Conservation (phyloP, 2,329 filamentous ascomycete genomes). For the Pseudogymnoascus sp. region DNA sequence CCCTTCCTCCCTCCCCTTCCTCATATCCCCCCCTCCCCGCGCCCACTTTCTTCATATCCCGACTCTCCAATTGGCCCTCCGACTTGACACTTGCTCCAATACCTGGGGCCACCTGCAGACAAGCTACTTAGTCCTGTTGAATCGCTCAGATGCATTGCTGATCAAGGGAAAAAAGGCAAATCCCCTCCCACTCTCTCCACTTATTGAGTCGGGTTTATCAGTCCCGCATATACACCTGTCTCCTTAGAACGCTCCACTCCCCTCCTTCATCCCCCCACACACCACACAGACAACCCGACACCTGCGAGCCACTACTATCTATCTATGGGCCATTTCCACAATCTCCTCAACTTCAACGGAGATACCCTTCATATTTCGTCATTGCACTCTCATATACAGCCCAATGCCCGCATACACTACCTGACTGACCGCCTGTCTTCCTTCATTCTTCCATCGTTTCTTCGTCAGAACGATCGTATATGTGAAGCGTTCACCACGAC, state of each 20-base stretch:
- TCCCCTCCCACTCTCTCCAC: not conserved
- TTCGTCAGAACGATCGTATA: not conserved
- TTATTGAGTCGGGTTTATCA: not conserved
- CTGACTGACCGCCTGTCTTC: conserved; percentile 5
- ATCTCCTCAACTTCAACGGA: conserved; percentile 1
- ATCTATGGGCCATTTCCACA: conserved; percentile 7
- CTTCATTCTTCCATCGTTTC: not conserved
- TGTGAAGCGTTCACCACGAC: not conserved
- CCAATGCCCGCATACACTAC: not conserved
- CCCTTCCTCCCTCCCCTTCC: not conserved
- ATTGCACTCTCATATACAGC: conserved; percentile 4
- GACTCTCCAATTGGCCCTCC: not conserved
- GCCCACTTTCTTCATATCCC: conserved; percentile 4
- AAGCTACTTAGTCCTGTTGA: conserved; percentile 5
- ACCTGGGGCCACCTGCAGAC: not conserved
- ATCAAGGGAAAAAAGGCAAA: not conserved
- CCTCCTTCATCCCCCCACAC: conserved; percentile 3
- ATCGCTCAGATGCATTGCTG: not conserved
- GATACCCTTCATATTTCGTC: conserved; percentile 3
- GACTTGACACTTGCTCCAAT: not conserved
- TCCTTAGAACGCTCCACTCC: not conserved
- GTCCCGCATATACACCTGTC: conserved; percentile 4
- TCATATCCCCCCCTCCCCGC: not conserved
- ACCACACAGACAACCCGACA: not conserved
- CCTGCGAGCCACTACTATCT: conserved; percentile 3